A percentile compares a stretch with the other conserved stretches of the same genome.
phyloP scores from a whole-genome alignment of 306 rosid species.

The Cucumis sativus region Cucumber_9930_V3 NC_026656.2:20569501-20570000 shows the following conservation, averaged over 20 bases:
- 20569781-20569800: background rate
- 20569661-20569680: background rate
- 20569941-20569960: background rate
- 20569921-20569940: background rate
- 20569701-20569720: background rate
- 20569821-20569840: background rate
- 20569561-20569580: slow-evolving; percentile 78
- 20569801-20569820: background rate
- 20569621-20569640: slow-evolving; percentile 37
- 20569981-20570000: background rate
- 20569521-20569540: slow-evolving; percentile 89
- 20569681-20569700: background rate
- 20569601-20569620: slow-evolving; percentile 93
- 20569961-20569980: background rate
- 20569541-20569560: slow-evolving; percentile 63
- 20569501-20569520: slow-evolving; percentile 40
- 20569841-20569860: background rate
- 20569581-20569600: slow-evolving; percentile 98
- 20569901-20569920: background rate
- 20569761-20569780: background rate
- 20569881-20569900: background rate
- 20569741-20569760: background rate
- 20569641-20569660: slow-evolving; percentile 19
- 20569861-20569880: background rate
- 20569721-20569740: background rate